These are phyloP conservation scores for Xerocomellus dryophilus DNA, from an alignment of 768 basidiomycete genomes.

Conservation along the genomic window DNA sequence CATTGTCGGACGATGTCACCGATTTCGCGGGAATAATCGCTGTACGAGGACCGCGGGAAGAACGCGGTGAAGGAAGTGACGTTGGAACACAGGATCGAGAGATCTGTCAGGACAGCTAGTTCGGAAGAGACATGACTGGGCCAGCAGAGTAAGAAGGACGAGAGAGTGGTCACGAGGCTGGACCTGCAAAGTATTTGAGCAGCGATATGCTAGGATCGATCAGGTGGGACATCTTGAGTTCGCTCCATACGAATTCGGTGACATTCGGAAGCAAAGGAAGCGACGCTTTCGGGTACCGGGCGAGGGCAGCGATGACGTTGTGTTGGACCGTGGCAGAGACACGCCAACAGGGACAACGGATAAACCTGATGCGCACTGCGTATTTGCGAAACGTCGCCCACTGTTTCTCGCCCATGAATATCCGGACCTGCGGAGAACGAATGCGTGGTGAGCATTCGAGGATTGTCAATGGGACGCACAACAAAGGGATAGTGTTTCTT, in stretches of 20 bases:
- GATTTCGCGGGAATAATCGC: too few species aligned
- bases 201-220: constrained; percentile 25
- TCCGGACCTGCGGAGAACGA: constrained; percentile 12
- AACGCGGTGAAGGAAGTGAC: too few species aligned
- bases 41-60: too few species aligned
- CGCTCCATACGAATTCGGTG: constrained; percentile 23
- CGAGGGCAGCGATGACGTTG: constrained; percentile 18
- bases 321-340: constrained; percentile 15
- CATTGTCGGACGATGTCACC: constrained; percentile 21
- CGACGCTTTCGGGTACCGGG: constrained; percentile 8
- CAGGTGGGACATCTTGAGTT: constrained; percentile 22
- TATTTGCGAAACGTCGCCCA: constrained; percentile 27
- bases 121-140: too few species aligned
- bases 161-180: constrained; percentile 9
- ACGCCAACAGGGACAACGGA: constrained; percentile 23
- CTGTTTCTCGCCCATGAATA: constrained; percentile 27
- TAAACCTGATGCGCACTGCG: constrained; percentile 21
- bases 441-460: neutral
- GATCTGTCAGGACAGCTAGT: too few species aligned
- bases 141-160: too few species aligned
- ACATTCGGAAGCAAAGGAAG: constrained; percentile 28
- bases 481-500: constrained; percentile 21
- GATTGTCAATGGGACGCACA: constrained; percentile 9
- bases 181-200: constrained; percentile 26
- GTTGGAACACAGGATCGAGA: too few species aligned